Conservation (phyloP, 2,329 filamentous ascomycete species). For the Emericellopsis atlantica region DNA sequence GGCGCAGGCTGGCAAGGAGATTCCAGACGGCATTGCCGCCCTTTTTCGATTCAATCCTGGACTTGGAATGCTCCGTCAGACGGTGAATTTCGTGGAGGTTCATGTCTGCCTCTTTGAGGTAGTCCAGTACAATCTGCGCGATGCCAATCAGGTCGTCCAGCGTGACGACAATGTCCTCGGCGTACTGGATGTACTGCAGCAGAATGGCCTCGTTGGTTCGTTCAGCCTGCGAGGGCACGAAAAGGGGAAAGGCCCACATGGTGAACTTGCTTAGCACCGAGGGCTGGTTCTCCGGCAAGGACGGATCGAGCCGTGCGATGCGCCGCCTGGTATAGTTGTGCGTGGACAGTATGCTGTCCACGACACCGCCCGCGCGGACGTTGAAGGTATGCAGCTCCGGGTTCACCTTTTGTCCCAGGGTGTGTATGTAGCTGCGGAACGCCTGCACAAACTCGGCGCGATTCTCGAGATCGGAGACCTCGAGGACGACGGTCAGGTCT, state of each 20-base stretch:
- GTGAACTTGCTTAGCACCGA: slow-evolving; percentile 4
- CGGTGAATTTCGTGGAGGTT: slow-evolving; percentile 58
- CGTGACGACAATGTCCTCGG: slow-evolving; percentile 54
- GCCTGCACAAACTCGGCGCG: slow-evolving; percentile 62
- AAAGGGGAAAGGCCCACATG: slow-evolving; percentile 43
- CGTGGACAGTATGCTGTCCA: slow-evolving; percentile 63
- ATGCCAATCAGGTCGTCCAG: slow-evolving; percentile 56
- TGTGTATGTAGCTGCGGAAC: slow-evolving; percentile 64
- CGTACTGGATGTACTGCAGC: slow-evolving; percentile 66
- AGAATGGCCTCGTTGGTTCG: slow-evolving; percentile 45
- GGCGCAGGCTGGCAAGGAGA: slow-evolving; percentile 66
- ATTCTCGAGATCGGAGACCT: slow-evolving; percentile 54
- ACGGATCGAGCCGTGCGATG: slow-evolving; percentile 42
- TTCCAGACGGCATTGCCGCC: slow-evolving; percentile 55
- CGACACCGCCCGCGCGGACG: slow-evolving; percentile 57
- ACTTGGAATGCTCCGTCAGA: slow-evolving; percentile 52
- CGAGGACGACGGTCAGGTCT: slow-evolving; percentile 60
- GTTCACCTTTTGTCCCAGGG: slow-evolving; percentile 36
- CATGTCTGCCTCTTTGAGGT: slow-evolving; percentile 56
- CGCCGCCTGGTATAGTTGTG: slow-evolving; percentile 65
- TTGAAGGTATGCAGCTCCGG: slow-evolving; percentile 64
- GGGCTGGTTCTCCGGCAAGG: slow-evolving; percentile 13
- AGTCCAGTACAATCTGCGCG: slow-evolving; percentile 52
- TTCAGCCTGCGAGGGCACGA: slow-evolving; percentile 41
- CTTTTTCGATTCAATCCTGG: slow-evolving; percentile 36